These are phyloP conservation scores for Blastobotrys serpentis DNA, from an alignment of 1,139 yeast genomes.

Conservation along the genomic window DNA sequence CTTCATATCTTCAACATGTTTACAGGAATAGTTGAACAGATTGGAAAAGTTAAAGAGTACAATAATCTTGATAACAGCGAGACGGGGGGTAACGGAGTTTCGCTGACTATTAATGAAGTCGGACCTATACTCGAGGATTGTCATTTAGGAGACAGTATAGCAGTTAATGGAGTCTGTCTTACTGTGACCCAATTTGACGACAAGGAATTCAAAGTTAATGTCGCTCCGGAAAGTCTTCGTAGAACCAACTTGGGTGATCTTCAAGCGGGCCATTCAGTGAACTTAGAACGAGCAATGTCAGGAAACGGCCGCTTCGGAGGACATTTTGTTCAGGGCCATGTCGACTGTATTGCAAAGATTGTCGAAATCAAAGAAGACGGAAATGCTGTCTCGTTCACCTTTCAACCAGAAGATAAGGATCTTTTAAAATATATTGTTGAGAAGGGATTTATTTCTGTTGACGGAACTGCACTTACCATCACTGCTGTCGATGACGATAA, in stretches of 20 bases:
- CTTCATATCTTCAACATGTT: constrained; percentile 54
- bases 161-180: constrained; percentile 84
- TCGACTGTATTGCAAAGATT: constrained; percentile 81
- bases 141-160: constrained; percentile 88
- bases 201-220: constrained; percentile 74
- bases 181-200: constrained; percentile 83
- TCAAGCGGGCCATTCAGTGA: constrained; percentile 60
- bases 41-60: constrained; percentile 62
- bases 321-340: constrained; percentile 96
- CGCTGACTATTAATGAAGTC: constrained; percentile 66
- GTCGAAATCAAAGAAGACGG: constrained; percentile 59
- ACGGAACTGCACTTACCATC: constrained; percentile 92
- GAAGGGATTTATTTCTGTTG: constrained; percentile 88
- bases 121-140: constrained; percentile 68
- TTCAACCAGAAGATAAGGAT: constrained; percentile 62
- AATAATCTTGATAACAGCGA: constrained; percentile 50
- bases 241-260: constrained; percentile 72
- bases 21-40: constrained; percentile 87
- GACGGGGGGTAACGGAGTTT: constrained; percentile 78
- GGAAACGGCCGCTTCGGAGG: constrained; percentile 90
- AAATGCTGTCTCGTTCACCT: constrained; percentile 74
- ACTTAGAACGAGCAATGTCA: constrained; percentile 86
- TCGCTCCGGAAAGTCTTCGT: constrained; percentile 89
- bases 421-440: constrained; percentile 79
- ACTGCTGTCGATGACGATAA: constrained; percentile 62